Conservation (phyloP, 495 filamentous ascomycete species). For the Aspergillus homomorphus region DNA sequence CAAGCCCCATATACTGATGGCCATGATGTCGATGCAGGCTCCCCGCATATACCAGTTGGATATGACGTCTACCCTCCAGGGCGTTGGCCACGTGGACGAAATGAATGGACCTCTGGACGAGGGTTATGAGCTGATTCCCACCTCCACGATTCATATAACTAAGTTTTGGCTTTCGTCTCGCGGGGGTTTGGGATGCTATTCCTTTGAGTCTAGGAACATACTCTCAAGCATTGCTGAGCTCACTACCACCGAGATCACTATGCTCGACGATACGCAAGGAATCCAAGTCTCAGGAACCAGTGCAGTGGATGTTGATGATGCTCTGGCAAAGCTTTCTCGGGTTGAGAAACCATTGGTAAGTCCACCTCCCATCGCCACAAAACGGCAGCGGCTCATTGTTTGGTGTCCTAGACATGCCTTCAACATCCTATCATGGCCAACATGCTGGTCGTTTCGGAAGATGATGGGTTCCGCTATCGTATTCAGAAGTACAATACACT, state of each 20-base stretch:
- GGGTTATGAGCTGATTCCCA: slow-evolving; percentile 11
- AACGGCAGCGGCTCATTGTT: not conserved
- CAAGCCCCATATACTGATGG: not conserved
- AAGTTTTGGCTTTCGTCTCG: slow-evolving; percentile 20
- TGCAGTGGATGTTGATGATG: slow-evolving; percentile 61
- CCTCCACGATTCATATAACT: slow-evolving; percentile 5
- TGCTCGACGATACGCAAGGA: slow-evolving; percentile 15
- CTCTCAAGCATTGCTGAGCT: slow-evolving; percentile 13
- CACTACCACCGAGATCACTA: slow-evolving; percentile 24
- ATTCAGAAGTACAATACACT: slow-evolving; percentile 18
- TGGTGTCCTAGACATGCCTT: slow-evolving; percentile 11
- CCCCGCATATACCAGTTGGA: slow-evolving; percentile 19
- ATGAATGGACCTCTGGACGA: slow-evolving; percentile 8
- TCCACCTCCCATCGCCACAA: not conserved
- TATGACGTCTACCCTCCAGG: slow-evolving; percentile 9
- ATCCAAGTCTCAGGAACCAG: slow-evolving; percentile 23
- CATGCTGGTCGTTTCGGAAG: slow-evolving; percentile 1
- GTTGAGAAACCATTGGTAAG: slow-evolving; percentile 53
- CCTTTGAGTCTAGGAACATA: slow-evolving; percentile 10
- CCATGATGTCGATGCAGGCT: slow-evolving; percentile 10
- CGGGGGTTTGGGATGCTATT: slow-evolving; percentile 21
- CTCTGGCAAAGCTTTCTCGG: slow-evolving; percentile 61
- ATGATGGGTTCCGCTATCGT: not conserved
- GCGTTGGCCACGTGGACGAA: not conserved
- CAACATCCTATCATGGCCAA: slow-evolving; percentile 10